Evolutionary conservation across 139 green algal species (phyloP), one percentile per base, ranked within the genome.

Genomic region (Chlamydomonas asymmetrica): DNA sequence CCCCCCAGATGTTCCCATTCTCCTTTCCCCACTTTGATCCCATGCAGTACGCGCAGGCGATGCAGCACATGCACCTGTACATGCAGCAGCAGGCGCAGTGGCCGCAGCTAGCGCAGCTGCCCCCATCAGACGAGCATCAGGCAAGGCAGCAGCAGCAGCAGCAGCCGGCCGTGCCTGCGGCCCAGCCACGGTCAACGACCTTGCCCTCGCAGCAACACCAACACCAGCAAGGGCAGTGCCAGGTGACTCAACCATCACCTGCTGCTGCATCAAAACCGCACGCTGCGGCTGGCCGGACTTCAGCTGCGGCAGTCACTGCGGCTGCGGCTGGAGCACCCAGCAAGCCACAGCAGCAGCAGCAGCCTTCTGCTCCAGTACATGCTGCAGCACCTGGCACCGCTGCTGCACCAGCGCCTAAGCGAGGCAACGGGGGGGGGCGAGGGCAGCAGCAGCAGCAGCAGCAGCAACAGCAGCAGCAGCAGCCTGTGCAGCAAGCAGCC

Each of bases 381-480:
- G 63, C 27, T 27, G 27, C 63, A 69, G 63, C 37, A 49, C 8
- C 9, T 20, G 63, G 27, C 63, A 45, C 20, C 63, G 16, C 27
- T 43, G 63, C 63, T 49, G 13, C 9, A 10, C 45, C 13, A 52
- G 45, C 13, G 45, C 18, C 13, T 16, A 10, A 16, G 13, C 13
- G 18, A 52, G 45, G 13, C 18, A 16, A 16, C 13, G 18, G 45
- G 45, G 45, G 45, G 13, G 45, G 18, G 45, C 45, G 45, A 52
- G 45, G 13, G 45, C 45, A 52, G 45, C 13, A 52, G 45, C 45
- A 52, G 45, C 45, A 52, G 45, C 45, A 52, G 45, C 13, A 52
- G 45, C 45, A 52, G 45, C 63, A 69, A 31, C 63, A 69, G 23
- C 63, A 69, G 7, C 63, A 39, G 63, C n/a, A 69, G 63, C 63